Evolutionary conservation across 129 eudicot species (phyloP), one percentile per base, ranked within the genome.

Genomic region (Escallonia rubra): DNA sequence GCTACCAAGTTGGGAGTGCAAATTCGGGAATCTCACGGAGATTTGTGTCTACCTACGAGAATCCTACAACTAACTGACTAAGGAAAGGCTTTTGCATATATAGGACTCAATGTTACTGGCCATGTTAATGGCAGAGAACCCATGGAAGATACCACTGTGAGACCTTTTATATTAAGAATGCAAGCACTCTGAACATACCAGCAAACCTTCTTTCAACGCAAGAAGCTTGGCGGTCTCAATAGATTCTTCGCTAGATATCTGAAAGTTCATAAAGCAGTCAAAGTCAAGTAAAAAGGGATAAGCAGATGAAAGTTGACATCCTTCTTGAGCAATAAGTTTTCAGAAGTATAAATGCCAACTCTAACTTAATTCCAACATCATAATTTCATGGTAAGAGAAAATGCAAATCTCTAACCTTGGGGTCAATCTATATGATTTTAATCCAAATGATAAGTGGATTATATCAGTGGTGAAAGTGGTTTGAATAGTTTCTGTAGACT

Each of bases 161-260:
- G n/a, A 58, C 45, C 60, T 38, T 51, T 66, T 34, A 15, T 11
- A 10, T 0, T 38, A 38, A 1, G 16, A 5, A 13, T 7, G 4
- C 34, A 13, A 13, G 39, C 8, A 55, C 7, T 10, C 56, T 42
- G 61, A 77, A 74, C 82, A 48, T 72, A 89, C 96, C 90, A 89
- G 77, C 61, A 89, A 70, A 5, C 96, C 96, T 78, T 84, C 96
- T 81, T 86, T 83, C 46, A 86, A 59, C 38, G 90, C 90, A 72
- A 90, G 86, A 76, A 81, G 88, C 65, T 76, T 90, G 15, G 96
- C 80, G n/a, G 81, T 90, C 72, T 90, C 95, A 45, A 86, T 74
- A 55, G 96, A 88, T 76, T 86, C 96, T 61, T 77, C 85, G 39
- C 88, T 83, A 47, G 90, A 69, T 65, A 90, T 78, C 95, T 90